Evolutionary conservation across 2,329 filamentous ascomycete species (phyloP).

Genomic region (Ophiocordyceps australis): DNA sequence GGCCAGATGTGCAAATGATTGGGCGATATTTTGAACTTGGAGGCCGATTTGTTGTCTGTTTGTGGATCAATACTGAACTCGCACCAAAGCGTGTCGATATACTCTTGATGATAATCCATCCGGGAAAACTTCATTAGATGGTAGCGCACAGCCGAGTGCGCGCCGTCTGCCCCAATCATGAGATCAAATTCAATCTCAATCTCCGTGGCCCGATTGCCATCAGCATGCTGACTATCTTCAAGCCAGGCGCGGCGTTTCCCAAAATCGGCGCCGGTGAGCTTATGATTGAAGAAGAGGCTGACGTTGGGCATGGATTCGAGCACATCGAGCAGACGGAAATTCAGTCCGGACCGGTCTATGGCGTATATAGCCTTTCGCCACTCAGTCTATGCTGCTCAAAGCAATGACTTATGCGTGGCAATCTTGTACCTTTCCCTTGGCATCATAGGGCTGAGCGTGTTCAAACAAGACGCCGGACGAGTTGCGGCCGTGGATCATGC

Average conservation of each 20-base stretch:
- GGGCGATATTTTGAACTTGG: slow-evolving; percentile 62
- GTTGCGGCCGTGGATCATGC: slow-evolving; percentile 77
- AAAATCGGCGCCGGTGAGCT: slow-evolving; percentile 82
- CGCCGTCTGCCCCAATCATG: slow-evolving; percentile 86
- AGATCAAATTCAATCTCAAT: slow-evolving; percentile 79
- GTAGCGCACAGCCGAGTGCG: slow-evolving; percentile 78
- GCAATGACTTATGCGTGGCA: too few species aligned
- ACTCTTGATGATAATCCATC: slow-evolving; percentile 84
- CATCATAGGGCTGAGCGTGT: slow-evolving; percentile 79
- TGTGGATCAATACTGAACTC: slow-evolving; percentile 65
- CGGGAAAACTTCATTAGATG: slow-evolving; percentile 91
- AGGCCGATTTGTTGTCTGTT: slow-evolving; percentile 11
- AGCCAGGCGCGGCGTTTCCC: slow-evolving; percentile 70
- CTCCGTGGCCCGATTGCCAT: slow-evolving; percentile 38
- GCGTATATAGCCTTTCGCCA: slow-evolving; percentile 66
- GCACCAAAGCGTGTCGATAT: slow-evolving; percentile 95
- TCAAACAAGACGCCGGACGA: slow-evolving; percentile 51
- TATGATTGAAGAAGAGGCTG: slow-evolving; percentile 82
- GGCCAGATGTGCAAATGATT: slow-evolving; percentile 98
- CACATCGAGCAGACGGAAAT: slow-evolving; percentile 67
- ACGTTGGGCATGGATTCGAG: slow-evolving; percentile 78
- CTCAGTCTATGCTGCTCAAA: too few species aligned
- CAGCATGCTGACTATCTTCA: slow-evolving; percentile 29
- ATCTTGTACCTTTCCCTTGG: slow-evolving; percentile 56
- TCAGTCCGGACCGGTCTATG: slow-evolving; percentile 69